Evolutionary conservation across 371 early-diverging fungal species (phyloP), one percentile per base, ranked within the genome.

Genomic region (Syncephalis fuscata): DNA sequence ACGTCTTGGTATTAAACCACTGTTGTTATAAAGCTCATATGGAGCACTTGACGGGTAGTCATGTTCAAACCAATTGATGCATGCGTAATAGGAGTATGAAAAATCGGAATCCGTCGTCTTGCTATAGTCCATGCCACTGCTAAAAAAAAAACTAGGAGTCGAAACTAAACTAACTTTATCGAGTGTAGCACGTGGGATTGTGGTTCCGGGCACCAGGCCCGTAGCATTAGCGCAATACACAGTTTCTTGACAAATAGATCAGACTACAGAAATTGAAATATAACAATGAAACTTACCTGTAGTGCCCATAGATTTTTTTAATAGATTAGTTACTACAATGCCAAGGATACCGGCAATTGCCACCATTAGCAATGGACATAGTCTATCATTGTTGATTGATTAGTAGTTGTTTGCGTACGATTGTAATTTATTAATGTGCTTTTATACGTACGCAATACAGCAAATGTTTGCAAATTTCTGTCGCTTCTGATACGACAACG

Each of bases 391-490:
- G 22, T 19, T 17, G 17, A 44, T 19, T 21, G 11, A 44, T 11
- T 14, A 24, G 4, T 19, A 41, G 41, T 19, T n/a, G 19, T n/a
- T 21, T 16, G 41, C 16, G 4, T 19, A n/a, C 15, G 3, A 41
- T 4, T n/a, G 3, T 16, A n/a, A 8, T 5, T 21, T 4, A 3
- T 15, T 32, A 11, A 32, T 11, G 11, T 32, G 7, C 7, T 7
- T 41, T 5, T 5, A 3, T 24, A 22, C 44, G 3, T 22, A 44
- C 43, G 60, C 63, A 45, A 83, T 73, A 55, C 82, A 84, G 64
- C 78, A 80, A 10, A 82, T 51, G 55, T 84, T 82, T 39, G 72
- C 71, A 55, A 75, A 75, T 53, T 62, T 62, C 53, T 84, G 82
- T 7, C 84, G 70, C 49, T 73, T 68, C 50, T 84, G 84, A 55